These are phyloP conservation scores for Coffea eugenioides DNA, from an alignment of 257 asterid genomes.

Conservation along the genomic window DNA sequence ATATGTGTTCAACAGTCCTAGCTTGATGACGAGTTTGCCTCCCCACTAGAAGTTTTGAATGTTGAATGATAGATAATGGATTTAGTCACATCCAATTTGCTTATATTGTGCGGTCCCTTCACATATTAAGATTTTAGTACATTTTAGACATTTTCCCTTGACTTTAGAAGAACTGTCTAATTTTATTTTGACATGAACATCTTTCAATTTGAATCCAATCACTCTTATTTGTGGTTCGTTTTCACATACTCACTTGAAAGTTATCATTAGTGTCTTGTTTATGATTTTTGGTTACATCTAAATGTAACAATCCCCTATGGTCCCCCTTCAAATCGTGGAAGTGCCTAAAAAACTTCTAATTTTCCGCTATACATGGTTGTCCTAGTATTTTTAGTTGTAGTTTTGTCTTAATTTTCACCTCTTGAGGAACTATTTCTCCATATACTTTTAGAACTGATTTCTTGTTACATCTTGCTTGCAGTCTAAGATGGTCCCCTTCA, in stretches of 20 bases:
- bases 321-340: background rate
- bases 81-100: background rate
- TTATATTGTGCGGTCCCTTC: background rate
- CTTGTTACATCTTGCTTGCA: background rate
- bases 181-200: background rate
- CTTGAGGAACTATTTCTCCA: background rate
- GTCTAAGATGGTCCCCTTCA: constrained; percentile 4
- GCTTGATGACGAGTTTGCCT: background rate
- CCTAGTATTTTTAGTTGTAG: background rate
- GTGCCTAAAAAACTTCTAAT: background rate
- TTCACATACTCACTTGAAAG: background rate
- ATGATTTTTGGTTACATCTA: background rate
- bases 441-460: background rate
- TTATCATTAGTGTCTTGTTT: background rate
- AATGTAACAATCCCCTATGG: background rate
- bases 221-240: background rate
- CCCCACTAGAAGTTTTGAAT: background rate
- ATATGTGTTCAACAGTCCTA: background rate
- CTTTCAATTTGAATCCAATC: background rate
- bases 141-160: too few relatives aligned
- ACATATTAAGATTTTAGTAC: too few relatives aligned
- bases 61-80: too few relatives aligned
- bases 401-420: background rate
- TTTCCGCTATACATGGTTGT: background rate
- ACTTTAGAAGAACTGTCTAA: background rate